Conservation (phyloP, 345 rosid species). For the thale cress (Arabidopsis thaliana) region TAIR10.1 NC_003071.7:1157501-1158000, state of each 20-base stretch:
- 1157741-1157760: conserved; percentile 92
- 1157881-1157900: neutral
- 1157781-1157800: conserved; percentile 82
- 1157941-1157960: neutral
- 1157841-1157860: conserved; percentile 8
- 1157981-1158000: conserved; percentile 5
- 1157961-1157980: conserved; percentile 1
- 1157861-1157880: neutral
- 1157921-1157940: neutral
- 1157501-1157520: conserved; percentile 52
- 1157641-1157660: neutral
- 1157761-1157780: conserved; percentile 88
- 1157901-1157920: neutral
- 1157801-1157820: conserved; percentile 22
- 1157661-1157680: neutral
- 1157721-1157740: conserved; percentile 31
- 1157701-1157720: neutral
- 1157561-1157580: conserved; percentile 94
- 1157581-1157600: conserved; percentile 51
- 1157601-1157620: neutral
- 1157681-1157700: too few relatives aligned
- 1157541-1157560: conserved; percentile 82
- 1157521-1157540: conserved; percentile 95
- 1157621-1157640: conserved; percentile 15
- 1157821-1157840: neutral